These are phyloP conservation scores for Neurospora sp. DNA, from an alignment of 2,329 filamentous ascomycete genomes.

Conservation along the genomic window DNA sequence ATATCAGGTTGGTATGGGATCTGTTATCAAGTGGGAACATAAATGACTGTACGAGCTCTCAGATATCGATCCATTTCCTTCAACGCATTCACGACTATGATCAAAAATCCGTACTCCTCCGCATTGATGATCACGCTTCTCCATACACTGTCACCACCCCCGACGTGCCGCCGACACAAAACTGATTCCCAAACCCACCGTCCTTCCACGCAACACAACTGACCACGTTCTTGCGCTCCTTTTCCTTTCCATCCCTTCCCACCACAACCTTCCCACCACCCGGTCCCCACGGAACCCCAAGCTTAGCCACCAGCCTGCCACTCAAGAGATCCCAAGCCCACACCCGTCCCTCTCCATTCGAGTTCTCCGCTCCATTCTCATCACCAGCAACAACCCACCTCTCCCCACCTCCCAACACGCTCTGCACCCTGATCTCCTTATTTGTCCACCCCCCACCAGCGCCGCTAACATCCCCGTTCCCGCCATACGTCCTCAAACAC, in stretches of 20 bases:
- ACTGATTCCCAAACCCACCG: conserved; percentile 52
- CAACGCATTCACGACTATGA: neutral
- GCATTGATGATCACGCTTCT: conserved; percentile 2
- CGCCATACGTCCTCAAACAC: conserved; percentile 59
- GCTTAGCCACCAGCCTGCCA: conserved; percentile 54
- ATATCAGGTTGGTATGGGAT: neutral
- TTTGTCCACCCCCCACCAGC: conserved; percentile 41
- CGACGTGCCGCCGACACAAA: conserved; percentile 55
- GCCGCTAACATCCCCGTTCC: neutral
- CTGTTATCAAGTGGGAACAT: neutral
- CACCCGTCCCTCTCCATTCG: conserved; percentile 44
- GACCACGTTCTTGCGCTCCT: conserved; percentile 48
- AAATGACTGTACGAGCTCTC: neutral
- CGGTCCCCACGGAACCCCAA: conserved; percentile 50
- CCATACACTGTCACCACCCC: conserved; percentile 57
- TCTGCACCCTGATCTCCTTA: conserved; percentile 63
- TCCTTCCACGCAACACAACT: conserved; percentile 56
- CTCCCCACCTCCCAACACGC: conserved; percentile 66
- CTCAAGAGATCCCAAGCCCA: conserved; percentile 80
- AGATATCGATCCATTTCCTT: neutral
- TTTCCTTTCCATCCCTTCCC: conserved; percentile 51
- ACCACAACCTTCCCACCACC: conserved; percentile 41
- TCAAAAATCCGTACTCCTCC: neutral
- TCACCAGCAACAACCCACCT: conserved; percentile 72
- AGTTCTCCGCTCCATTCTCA: conserved; percentile 36